Evolutionary conservation across 352 stramenopile species (phyloP), one percentile per base, ranked within the genome.

Genomic region (Phytophthora citrophthora): DNA sequence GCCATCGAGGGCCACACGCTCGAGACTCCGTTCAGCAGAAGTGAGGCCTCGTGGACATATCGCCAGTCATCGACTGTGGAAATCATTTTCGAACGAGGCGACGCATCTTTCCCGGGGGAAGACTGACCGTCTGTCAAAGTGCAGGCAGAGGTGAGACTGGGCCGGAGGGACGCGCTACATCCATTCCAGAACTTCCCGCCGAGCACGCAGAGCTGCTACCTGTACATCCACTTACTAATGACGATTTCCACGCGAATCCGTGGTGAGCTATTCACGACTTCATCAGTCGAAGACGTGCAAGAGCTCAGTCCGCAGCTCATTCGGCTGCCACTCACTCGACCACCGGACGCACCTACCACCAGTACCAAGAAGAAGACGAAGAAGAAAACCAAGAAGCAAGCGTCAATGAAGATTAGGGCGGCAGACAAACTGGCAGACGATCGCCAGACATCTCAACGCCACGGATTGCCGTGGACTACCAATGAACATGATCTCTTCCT

Each of bases 401-500:
- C 9, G 29, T 3, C 29, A 34, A 34, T 34, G 9, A 34, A 34
- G 29, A 12, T 34, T 11, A 34, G 29, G 29, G 29, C 29, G 9
- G 29, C 29, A 34, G 29, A 11, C 29, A 32, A 32, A 32, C 29
- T 8, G 6, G 29, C 29, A 31, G 13, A 18, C 18, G 52, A 52
- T 24, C 51, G 24, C 13, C 34, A 54, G 23, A 18, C 39, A 12
- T 15, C 58, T 20, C 58, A 69, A 5, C 64, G 64, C 43, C 67
- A 70, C 50, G 69, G 69, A 8, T 52, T 72, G 24, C 54, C 69
- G 5, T 76, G 74, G 74, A 77, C 67, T 13, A 61, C 57, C 0
- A 63, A 82, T 15, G 77, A 86, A 54, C 79, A 89, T 60, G 77
- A 86, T 8, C 71, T 72, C 7, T 88, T 88, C 65, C 50, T 88